A percentile compares a stretch with the other conserved stretches of the same genome.
phyloP scores from a whole-genome alignment of 805 yeast species.

The Saturnispora besseyi region DNA sequence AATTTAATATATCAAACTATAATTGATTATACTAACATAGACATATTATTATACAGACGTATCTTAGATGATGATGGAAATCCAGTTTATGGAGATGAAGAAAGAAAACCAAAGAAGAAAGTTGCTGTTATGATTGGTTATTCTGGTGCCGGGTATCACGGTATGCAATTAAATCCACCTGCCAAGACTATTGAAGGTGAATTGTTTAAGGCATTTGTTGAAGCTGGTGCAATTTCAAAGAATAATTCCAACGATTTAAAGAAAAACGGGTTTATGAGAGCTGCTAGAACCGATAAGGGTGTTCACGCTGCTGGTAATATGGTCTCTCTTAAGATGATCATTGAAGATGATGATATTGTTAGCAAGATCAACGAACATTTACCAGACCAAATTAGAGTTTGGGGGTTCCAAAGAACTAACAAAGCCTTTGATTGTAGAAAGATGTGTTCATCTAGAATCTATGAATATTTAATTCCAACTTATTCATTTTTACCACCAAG shows the following conservation, averaged over 20 bases:
- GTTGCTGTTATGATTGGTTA: slow-evolving; percentile 89
- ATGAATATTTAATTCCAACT: slow-evolving; percentile 89
- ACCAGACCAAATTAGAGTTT: slow-evolving; percentile 82
- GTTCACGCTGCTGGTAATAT: slow-evolving; percentile 97
- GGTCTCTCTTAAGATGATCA: slow-evolving; percentile 70
- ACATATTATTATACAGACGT: slow-evolving; percentile 24
- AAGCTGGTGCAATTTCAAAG: slow-evolving; percentile 80
- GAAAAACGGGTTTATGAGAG: slow-evolving; percentile 79
- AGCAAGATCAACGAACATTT: slow-evolving; percentile 62
- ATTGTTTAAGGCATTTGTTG: slow-evolving; percentile 69
- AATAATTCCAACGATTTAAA: slow-evolving; percentile 85
- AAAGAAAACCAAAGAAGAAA: slow-evolving; percentile 73
- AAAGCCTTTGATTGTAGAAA: slow-evolving; percentile 91
- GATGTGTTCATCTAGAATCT: slow-evolving; percentile 91
- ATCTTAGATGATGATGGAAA: slow-evolving; percentile 55
- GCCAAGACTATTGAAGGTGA: slow-evolving; percentile 87
- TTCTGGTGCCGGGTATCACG: slow-evolving; percentile 95
- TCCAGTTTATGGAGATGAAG: slow-evolving; percentile 43
- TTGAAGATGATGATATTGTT: slow-evolving; percentile 70
- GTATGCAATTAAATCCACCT: slow-evolving; percentile 91
- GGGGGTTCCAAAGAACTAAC: slow-evolving; percentile 88
- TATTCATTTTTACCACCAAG: slow-evolving; percentile 88
- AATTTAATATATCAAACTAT: neutral
- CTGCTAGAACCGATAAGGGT: slow-evolving; percentile 89
- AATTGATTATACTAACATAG: slow-evolving; percentile 2